Base-by-base conservation (phyloP, 768 basidiomycete genomes). In the Amanita subjunquillea region DNA sequence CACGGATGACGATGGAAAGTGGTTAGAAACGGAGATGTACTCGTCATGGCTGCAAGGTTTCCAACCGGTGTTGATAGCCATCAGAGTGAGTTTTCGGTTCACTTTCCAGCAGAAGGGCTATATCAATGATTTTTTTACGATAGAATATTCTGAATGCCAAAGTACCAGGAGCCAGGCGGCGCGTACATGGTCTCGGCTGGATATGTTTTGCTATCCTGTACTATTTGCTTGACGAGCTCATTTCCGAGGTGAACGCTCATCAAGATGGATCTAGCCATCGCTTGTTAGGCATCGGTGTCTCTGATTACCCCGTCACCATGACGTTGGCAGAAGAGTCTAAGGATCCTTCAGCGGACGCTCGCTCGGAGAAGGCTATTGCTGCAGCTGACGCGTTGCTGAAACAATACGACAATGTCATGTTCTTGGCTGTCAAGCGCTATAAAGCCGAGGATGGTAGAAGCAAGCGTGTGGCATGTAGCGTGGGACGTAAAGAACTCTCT, bases 281-380 rank as follows among this genome's bases (percentile, higher is more conserved):
- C 38, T 55, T 66, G 2, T 56, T 60, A 9, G 60, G 57, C 1
- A 59, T 62, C 1, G 64, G 65, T 45, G 59, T 62, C 10, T 62
- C 57, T 5, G 54, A 62, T 20, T 67, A 70, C 48, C 70, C 72
- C 0, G 59, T 66, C 22, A 71, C 73, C 8, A 69, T 75, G 68
- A 66, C 72, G 3, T 67, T 75, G 7, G 69, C 69, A 13, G 73
- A 76, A 56, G 74, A 76, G 59, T 66, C 69, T 37, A 71, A 72
- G 32, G 72, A 74, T 47, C 58, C 67, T 8, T 65, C 65, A 1
- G 70, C 72, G 0, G 72, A 76, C 49, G 61, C 51, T 2, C 72
- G 74, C 34, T 72, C 70, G 40, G 69, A 67, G 7, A 56, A 60
- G 25, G 71, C 72, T 10, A 65, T 72, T 13, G 57, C 55, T 6